Base-by-base conservation (phyloP, 1,139 yeast species). In the Barnettozyma hawaiiensis region DNA sequence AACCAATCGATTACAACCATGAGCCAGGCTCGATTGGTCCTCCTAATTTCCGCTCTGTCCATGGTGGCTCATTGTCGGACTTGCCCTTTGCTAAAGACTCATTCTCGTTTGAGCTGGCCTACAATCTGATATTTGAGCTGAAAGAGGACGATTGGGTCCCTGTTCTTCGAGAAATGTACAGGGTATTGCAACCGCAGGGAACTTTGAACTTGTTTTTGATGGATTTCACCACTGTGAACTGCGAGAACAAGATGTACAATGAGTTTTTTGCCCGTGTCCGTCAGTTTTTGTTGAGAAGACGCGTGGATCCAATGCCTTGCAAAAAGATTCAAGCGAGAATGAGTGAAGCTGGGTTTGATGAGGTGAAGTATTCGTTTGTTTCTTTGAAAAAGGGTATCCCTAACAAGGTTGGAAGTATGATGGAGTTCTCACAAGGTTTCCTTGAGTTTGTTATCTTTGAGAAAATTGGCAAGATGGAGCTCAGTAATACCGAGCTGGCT, bases 111-210 rank as follows among this genome's bases (percentile, higher is more conserved):
- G 53, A 59, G 23, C 43, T 60, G 32, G 60, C 66, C 26, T 60
- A 65, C 42, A 52, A 61, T 22, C 38, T 66, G 39, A 65, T 64
- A 65, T 55, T 57, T 43, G 45, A 55, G 28, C 37, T 65, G 18
- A 53, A 47, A 27, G 42, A 42, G 12, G 51, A 54, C 14, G 66
- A 65, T 21, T 65, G 69, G 69, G 59, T 50, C 3, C 57, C 53
- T 1, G 65, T 62, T 0, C 51, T 71, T 21, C 47, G 52, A 14
- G 75, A 71, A 43, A 43, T 69, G 22, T 44, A 47, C 35, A 54
- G 76, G 33, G 63, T 69, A 5, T 53, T 66, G 21, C 63, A 65
- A 44, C 70, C 70, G 1, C 65, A 65, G 9, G 76, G 75, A 0
- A 62, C 57, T 37, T 49, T 68, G 3, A 65, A 64, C 39, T 35